Percentiles rank a stretch among this genome's conserved stretches.
phyloP scores from a whole-genome alignment of 164 flowering plant species.

The Warburgia ugandensis region DNA sequence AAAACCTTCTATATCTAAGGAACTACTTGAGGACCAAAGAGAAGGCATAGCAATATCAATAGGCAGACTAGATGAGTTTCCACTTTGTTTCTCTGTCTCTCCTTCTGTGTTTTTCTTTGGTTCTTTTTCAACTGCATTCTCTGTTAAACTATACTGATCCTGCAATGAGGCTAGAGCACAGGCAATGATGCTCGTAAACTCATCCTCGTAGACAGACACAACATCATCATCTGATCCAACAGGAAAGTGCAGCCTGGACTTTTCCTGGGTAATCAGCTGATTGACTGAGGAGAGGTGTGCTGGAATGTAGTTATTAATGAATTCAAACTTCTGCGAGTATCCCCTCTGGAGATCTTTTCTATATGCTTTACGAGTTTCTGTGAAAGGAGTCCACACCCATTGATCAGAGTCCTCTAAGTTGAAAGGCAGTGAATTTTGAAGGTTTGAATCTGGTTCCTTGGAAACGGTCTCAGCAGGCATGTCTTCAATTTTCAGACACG shows the following conservation, averaged over 20 bases:
- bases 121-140: slow-evolving; percentile 20
- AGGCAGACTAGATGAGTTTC: slow-evolving; percentile 21
- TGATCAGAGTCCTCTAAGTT: slow-evolving; percentile 26
- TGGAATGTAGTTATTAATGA: slow-evolving; percentile 23
- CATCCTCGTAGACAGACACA: slow-evolving; percentile 72
- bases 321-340: slow-evolving; percentile 40
- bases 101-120: slow-evolving; percentile 19
- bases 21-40: slow-evolving; percentile 39
- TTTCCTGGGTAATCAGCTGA: slow-evolving; percentile 52
- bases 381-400: slow-evolving; percentile 68
- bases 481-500: not conserved
- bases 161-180: slow-evolving; percentile 66
- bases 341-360: slow-evolving; percentile 43
- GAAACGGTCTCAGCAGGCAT: slow-evolving; percentile 2
- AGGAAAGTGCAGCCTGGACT: slow-evolving; percentile 57
- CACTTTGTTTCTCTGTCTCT: slow-evolving; percentile 14
- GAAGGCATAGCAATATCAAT: slow-evolving; percentile 27
- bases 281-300: slow-evolving; percentile 28
- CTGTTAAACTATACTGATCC: slow-evolving; percentile 22
- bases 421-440: slow-evolving; percentile 10
- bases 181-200: slow-evolving; percentile 79
- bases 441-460: not conserved
- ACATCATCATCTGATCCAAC: slow-evolving; percentile 42
- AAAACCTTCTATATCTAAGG: slow-evolving; percentile 33
- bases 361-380: slow-evolving; percentile 40